Evolutionary conservation across 2,329 filamentous ascomycete genomes (phyloP).

Genomic region (Phyllosticta citrichinensis): DNA sequence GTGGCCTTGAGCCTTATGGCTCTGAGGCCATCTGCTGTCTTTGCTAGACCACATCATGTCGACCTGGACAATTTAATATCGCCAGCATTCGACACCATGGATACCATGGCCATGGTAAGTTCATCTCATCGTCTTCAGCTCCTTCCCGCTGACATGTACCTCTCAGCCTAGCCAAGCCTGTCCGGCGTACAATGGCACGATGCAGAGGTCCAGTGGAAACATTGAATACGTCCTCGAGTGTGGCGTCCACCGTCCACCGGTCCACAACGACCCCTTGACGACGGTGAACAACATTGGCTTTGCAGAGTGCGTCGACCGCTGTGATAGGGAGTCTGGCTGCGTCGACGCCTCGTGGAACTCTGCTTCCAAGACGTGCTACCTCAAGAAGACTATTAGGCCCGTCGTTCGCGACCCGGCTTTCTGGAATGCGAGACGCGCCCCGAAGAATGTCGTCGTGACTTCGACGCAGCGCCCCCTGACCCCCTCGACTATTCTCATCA

Average conservation of each 20-base stretch:
- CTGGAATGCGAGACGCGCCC: neutral
- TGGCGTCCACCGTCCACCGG: neutral
- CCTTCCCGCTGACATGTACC: neutral
- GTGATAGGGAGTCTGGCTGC: neutral
- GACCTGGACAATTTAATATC: too few species aligned
- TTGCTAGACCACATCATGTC: too few species aligned
- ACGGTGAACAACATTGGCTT: neutral
- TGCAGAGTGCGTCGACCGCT: neutral
- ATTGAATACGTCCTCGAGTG: neutral
- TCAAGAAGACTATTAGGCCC: neutral
- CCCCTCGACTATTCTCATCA: neutral
- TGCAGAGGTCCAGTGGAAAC: neutral
- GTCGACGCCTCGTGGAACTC: neutral
- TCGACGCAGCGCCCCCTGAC: neutral
- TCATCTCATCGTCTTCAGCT: neutral
- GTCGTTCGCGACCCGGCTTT: neutral
- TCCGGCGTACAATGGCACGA: neutral
- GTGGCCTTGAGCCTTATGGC: too few species aligned
- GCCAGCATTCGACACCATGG: too few species aligned
- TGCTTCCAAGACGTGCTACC: neutral
- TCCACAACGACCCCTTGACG: neutral
- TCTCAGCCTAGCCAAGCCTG: neutral
- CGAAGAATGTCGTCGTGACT: neutral
- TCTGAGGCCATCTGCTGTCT: too few species aligned
- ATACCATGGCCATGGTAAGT: neutral